Conservation (phyloP, 305 asterid species). For the Rubia tinctorum region DNA sequence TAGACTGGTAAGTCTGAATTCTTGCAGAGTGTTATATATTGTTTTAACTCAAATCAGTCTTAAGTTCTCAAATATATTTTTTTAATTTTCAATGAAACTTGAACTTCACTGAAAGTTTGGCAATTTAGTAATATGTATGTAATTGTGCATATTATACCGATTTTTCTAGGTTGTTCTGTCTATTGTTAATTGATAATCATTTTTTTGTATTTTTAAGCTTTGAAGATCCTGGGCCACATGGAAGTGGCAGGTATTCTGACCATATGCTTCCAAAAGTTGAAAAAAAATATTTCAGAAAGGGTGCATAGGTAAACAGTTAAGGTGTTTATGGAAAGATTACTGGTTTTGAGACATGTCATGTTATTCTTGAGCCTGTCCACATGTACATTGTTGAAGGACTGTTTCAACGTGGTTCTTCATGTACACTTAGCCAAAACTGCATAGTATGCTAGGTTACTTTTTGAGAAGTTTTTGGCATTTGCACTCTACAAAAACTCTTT, state of each 20-base stretch:
- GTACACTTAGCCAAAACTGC: background rate
- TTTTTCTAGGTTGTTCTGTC: background rate
- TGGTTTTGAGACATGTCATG: background rate
- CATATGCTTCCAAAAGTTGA: constrained; percentile 95
- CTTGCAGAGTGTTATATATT: constrained; percentile 5
- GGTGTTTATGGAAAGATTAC: background rate
- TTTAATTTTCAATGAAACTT: background rate
- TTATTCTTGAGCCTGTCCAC: background rate
- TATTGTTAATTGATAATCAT: background rate
- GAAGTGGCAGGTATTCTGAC: constrained; percentile 89
- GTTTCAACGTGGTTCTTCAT: background rate
- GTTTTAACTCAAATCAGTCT: background rate
- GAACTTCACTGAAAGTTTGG: background rate
- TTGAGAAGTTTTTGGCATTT: background rate
- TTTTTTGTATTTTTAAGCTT: constrained; percentile 51
- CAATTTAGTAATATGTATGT: background rate
- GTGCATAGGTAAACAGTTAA: constrained; percentile 71
- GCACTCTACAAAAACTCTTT: background rate
- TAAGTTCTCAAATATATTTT: background rate
- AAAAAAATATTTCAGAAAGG: constrained; percentile 89
- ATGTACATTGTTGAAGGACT: background rate
- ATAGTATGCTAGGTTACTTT: background rate
- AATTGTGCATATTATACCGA: background rate
- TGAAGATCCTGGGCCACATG: constrained; percentile 99
- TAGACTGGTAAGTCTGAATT: constrained; percentile 70